Conservation (phyloP, 306 rosid species). For the Senna siamea region DNA sequence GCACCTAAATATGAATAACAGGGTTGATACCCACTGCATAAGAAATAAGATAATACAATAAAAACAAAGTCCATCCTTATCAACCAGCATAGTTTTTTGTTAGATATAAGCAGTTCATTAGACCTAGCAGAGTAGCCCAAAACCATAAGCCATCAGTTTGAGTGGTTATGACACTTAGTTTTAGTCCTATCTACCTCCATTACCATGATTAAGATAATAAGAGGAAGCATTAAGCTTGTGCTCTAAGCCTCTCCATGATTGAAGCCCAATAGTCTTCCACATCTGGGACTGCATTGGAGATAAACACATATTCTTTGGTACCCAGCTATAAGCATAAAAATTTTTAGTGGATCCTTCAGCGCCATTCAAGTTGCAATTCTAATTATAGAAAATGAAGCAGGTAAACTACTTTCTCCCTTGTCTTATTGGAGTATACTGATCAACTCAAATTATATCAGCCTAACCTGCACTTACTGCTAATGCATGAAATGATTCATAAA, state of each 20-base stretch:
- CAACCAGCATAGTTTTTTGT: constrained; percentile 16
- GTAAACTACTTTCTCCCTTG: constrained; percentile 19
- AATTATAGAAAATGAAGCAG: constrained; percentile 18
- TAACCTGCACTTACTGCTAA: constrained; percentile 7
- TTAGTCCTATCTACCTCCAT: constrained; percentile 24
- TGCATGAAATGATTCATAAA: constrained; percentile 4
- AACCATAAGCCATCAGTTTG: constrained; percentile 18
- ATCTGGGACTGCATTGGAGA: constrained; percentile 21
- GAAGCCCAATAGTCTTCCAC: constrained; percentile 18
- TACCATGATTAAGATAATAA: constrained; percentile 8
- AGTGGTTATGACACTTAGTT: background rate
- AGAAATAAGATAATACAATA: constrained; percentile 17
- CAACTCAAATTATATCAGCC: constrained; percentile 36
- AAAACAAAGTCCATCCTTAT: constrained; percentile 10
- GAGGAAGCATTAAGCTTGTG: constrained; percentile 11
- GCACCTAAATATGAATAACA: constrained; percentile 23
- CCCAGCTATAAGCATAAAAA: constrained; percentile 10
- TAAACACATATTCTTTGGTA: constrained; percentile 19
- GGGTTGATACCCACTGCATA: constrained; percentile 2
- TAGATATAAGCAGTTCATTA: constrained; percentile 21
- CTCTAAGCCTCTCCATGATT: background rate
- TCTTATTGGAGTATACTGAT: background rate
- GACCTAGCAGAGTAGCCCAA: background rate
- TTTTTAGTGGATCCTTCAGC: constrained; percentile 14
- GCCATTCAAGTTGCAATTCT: constrained; percentile 19